phyloP scores from a whole-genome alignment of 2,329 filamentous ascomycete species.

The Ambrosiella cleistominuta region DNA sequence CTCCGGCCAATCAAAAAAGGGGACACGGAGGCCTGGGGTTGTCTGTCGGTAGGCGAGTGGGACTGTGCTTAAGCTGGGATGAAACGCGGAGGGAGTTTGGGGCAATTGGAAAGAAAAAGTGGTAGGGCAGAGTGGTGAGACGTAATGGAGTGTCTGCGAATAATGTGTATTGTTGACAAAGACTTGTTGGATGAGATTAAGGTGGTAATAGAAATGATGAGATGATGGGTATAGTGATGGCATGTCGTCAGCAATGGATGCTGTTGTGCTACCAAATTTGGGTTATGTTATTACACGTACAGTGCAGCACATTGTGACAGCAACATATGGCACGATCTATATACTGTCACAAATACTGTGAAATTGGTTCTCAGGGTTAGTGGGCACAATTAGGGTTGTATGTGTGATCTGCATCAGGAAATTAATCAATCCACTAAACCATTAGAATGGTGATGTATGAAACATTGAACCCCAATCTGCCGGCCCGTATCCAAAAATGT shows the following conservation, averaged over 20 bases:
- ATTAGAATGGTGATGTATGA: too few relatives aligned
- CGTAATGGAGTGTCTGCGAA: not conserved
- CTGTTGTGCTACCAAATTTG: not conserved
- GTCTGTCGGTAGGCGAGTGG: not conserved
- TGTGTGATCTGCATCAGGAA: too few relatives aligned
- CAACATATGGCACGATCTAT: not conserved
- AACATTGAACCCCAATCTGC: too few relatives aligned
- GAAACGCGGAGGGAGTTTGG: not conserved
- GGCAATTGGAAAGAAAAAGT: not conserved
- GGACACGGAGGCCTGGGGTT: not conserved
- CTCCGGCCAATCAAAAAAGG: not conserved
- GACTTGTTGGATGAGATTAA: not conserved
- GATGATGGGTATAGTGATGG: not conserved
- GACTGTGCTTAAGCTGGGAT: slow-evolving; percentile 1
- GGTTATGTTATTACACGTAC: not conserved
- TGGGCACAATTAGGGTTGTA: not conserved
- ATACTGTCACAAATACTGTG: not conserved
- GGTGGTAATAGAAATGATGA: not conserved
- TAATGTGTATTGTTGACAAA: not conserved
- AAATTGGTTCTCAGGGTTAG: not conserved
- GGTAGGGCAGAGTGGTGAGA: not conserved
- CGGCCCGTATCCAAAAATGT: too few relatives aligned
- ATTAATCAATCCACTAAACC: too few relatives aligned
- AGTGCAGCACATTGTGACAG: not conserved
- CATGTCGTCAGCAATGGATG: not conserved